Evolutionary conservation across 495 filamentous ascomycete species (phyloP), one percentile per base, ranked within the genome.

Genomic region (Lophiotrema nucula): DNA sequence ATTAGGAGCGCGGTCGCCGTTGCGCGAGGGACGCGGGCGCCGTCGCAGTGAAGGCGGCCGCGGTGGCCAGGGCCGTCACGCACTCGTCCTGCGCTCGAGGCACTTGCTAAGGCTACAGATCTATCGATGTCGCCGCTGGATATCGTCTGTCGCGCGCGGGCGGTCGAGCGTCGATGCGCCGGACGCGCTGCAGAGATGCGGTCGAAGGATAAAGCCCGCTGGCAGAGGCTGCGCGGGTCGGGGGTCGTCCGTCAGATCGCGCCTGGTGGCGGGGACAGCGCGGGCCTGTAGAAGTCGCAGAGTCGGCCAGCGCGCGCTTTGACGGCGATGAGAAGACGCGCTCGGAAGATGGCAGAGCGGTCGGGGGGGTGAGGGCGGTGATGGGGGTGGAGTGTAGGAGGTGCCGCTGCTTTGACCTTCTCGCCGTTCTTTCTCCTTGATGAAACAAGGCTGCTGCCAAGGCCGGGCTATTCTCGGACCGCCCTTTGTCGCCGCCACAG

Each of bases 191-290:
- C 39, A 35, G 56, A 46, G 45, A 42, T 55, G 50, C 1, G 16
- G 53, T 41, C 21, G 51, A 51, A 50, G 50, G 35, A 52, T 13
- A n/a, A n/a, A 50, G 43, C 31, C 43, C 44, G 51, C 18, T n/a
- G 50, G 26, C 55, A 56, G 39, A 65, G 61, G 45, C 56, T 65
- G 61, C 60, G 26, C 38, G 19, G 44, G 35, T 47, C 43, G 47
- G 46, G 55, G 48, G 55, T 33, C 44, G 23, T 48, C 45, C 13
- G 42, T 13, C 50, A 35, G 56, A 37, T 42, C 18, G 56, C 59
- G 53, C 44, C 37, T 26, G 56, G 38, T 24, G 38, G 42, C n/a
- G 39, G 25, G 10, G 33, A 25, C 28, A 22, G 10, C 6, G 37
- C 23, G 13, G 31, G 50, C 50, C 23, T 38, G 58, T 43, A 24